phyloP scores from a whole-genome alignment of 2,329 filamentous ascomycete genomes.

The Calonectria fujianensis region DNA sequence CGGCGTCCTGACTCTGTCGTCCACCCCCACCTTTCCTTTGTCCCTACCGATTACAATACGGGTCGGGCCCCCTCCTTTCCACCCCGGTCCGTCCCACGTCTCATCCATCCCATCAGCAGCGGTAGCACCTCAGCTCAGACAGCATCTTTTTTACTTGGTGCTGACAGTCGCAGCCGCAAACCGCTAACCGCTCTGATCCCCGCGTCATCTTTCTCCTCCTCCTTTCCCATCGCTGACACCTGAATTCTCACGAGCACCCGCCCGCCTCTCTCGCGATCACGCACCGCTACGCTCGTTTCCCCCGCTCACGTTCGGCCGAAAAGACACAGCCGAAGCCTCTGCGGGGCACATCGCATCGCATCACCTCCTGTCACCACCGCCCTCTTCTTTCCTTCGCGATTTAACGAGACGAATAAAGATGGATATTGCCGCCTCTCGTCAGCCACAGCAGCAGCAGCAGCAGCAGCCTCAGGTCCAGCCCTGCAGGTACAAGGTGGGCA shows the following conservation, averaged over 20 bases:
- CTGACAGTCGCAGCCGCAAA: constrained; percentile 27
- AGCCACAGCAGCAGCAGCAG: constrained; percentile 54
- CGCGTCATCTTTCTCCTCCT: constrained; percentile 25
- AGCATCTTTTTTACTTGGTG: constrained; percentile 32
- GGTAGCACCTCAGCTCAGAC: constrained; percentile 24
- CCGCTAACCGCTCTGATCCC: constrained; percentile 20
- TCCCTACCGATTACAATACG: constrained; percentile 21
- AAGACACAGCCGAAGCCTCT: constrained; percentile 30
- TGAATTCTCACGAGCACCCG: neutral
- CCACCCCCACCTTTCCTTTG: constrained; percentile 25
- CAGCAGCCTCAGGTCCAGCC: constrained; percentile 84
- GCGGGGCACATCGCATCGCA: constrained; percentile 43
- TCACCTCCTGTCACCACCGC: constrained; percentile 36
- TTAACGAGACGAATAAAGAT: constrained; percentile 44
- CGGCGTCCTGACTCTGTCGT: constrained; percentile 2
- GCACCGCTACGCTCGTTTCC: neutral
- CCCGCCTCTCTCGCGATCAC: constrained; percentile 13
- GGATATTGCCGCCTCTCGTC: constrained; percentile 53
- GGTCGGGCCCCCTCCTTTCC: constrained; percentile 6
- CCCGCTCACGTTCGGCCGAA: constrained; percentile 16
- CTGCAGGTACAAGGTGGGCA: constrained; percentile 98
- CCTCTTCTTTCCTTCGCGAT: constrained; percentile 29
- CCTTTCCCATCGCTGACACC: neutral
- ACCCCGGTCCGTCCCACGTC: constrained; percentile 30
- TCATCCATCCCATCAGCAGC: constrained; percentile 27